Evolutionary conservation across 352 stramenopile species (phyloP).

Genomic region (Phytophthora colocasiae): DNA sequence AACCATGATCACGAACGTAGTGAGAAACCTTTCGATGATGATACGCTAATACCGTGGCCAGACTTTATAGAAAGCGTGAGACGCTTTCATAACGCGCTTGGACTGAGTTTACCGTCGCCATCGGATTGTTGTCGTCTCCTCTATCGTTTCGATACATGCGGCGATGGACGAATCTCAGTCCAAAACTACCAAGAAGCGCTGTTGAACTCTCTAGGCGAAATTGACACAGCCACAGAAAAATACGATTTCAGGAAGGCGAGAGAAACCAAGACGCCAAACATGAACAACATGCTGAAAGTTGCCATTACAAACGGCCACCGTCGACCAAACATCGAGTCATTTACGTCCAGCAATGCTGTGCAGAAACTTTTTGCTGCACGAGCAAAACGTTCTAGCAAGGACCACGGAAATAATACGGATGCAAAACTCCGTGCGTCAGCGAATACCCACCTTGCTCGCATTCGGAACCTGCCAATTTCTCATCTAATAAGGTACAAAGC

Average conservation of each 20-base stretch:
- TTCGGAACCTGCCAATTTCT: constrained; percentile 52
- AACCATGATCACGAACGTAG: constrained; percentile 6
- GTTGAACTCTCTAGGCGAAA: constrained; percentile 19
- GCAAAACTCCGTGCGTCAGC: constrained; percentile 32
- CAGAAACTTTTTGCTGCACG: constrained; percentile 53
- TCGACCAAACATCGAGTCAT: constrained; percentile 44
- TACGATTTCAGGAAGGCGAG: constrained; percentile 15
- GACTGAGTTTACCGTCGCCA: constrained; percentile 1
- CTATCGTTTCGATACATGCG: constrained; percentile 48
- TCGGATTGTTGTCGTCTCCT: constrained; percentile 46
- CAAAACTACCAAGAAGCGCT: constrained; percentile 25
- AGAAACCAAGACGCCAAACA: constrained; percentile 4
- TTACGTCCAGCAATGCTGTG: constrained; percentile 47
- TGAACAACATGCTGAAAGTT: constrained; percentile 28
- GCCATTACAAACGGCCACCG: constrained; percentile 36
- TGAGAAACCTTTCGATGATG: not conserved
- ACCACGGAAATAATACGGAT: constrained; percentile 1
- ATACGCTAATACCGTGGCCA: constrained; percentile 16
- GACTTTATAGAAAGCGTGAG: constrained; percentile 33
- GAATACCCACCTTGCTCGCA: constrained; percentile 47
- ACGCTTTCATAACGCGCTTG: constrained; percentile 32
- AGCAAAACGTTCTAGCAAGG: constrained; percentile 16
- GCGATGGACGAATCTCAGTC: constrained; percentile 34
- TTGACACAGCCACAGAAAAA: constrained; percentile 1
- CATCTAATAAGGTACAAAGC: constrained; percentile 44